These are phyloP conservation scores for Malassezia yamatoensis DNA, from an alignment of 1,284 basidiomycete genomes.

Conservation along the genomic window DNA sequence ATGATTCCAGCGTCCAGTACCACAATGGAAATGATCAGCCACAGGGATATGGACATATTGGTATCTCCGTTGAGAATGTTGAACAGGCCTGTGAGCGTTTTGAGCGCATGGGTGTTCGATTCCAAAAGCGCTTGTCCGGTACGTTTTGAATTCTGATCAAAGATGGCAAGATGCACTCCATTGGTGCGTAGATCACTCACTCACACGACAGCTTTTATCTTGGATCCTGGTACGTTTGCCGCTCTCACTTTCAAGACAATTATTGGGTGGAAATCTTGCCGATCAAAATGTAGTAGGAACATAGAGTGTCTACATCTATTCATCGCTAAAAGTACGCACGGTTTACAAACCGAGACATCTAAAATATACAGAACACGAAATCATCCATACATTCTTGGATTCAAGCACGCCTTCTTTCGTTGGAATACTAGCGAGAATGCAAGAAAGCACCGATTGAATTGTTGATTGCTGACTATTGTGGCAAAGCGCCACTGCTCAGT, in stretches of 20 bases:
- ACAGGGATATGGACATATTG: slow-evolving; percentile 54
- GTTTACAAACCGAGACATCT: not conserved
- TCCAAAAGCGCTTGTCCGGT: slow-evolving; percentile 69
- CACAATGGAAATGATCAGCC: slow-evolving; percentile 45
- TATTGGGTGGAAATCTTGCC: slow-evolving; percentile 54
- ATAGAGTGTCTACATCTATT: too few relatives aligned
- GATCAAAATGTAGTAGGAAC: not conserved
- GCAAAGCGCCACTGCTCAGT: not conserved
- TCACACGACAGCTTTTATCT: slow-evolving; percentile 58
- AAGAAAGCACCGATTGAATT: too few relatives aligned
- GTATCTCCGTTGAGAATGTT: slow-evolving; percentile 72
- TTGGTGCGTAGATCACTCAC: slow-evolving; percentile 50
- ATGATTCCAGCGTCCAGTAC: slow-evolving; percentile 31
- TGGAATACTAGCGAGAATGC: too few relatives aligned
- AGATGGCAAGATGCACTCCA: slow-evolving; percentile 71
- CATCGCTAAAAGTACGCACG: too few relatives aligned
- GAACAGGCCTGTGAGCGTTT: slow-evolving; percentile 74
- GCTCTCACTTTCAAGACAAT: slow-evolving; percentile 18
- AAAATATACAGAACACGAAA: not conserved
- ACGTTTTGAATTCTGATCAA: slow-evolving; percentile 1
- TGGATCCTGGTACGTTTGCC: slow-evolving; percentile 57
- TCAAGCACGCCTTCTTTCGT: too few relatives aligned
- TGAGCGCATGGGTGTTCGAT: slow-evolving; percentile 67
- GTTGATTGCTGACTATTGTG: too few relatives aligned
- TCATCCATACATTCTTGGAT: not conserved